Evolutionary conservation across 2,329 filamentous ascomycete species (phyloP).

Genomic region (Clonostachys byssicola): DNA sequence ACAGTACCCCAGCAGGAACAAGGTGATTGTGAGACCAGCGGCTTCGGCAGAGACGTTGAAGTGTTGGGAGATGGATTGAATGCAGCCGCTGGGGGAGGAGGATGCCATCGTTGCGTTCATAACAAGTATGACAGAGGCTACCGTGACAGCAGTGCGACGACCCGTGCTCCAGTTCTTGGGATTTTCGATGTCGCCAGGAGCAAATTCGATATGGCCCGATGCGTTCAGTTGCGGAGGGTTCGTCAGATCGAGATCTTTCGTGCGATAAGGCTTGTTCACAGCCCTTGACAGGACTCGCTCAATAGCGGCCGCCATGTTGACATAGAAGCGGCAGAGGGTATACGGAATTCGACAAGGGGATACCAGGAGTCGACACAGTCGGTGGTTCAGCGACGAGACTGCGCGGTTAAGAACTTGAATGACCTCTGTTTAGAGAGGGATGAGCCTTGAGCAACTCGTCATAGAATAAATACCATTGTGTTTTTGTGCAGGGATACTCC

Average conservation of each 20-base stretch:
- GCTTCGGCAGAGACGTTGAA: slow-evolving; percentile 42
- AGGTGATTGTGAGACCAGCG: slow-evolving; percentile 43
- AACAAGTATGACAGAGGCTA: slow-evolving; percentile 37
- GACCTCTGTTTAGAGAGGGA: too few relatives aligned
- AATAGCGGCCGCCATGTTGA: background rate
- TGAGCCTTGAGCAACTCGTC: too few relatives aligned
- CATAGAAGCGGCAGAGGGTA: background rate
- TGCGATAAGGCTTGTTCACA: background rate
- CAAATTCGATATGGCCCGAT: slow-evolving; percentile 28
- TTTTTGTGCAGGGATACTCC: too few relatives aligned
- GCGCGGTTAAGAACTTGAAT: too few relatives aligned
- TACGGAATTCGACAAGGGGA: too few relatives aligned
- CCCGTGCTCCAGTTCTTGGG: slow-evolving; percentile 39
- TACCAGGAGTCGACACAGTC: too few relatives aligned
- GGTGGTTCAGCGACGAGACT: too few relatives aligned
- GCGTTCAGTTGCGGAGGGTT: slow-evolving; percentile 1
- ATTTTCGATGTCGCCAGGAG: slow-evolving; percentile 44
- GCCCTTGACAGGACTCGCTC: background rate
- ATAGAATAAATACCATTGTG: too few relatives aligned
- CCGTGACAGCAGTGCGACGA: slow-evolving; percentile 34
- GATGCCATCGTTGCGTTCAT: slow-evolving; percentile 51
- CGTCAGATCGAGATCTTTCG: background rate
- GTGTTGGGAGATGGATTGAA: slow-evolving; percentile 16
- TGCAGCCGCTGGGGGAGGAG: slow-evolving; percentile 23
- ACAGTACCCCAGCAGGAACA: slow-evolving; percentile 53